phyloP scores from a whole-genome alignment of 306 rosid genomes.

The Sindora glabra region DNA sequence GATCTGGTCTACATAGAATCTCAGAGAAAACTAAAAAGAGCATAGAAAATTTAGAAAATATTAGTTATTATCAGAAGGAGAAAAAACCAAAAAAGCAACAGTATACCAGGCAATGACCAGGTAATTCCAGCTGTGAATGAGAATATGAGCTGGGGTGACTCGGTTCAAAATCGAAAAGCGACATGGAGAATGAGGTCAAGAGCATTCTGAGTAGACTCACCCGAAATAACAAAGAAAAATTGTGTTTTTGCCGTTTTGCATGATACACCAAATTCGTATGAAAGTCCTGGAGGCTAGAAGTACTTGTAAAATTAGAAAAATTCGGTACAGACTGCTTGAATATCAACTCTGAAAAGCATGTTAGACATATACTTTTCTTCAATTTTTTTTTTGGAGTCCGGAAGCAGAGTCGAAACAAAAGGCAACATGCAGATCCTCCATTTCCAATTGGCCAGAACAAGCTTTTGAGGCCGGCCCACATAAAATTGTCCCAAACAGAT shows the following conservation, averaged over 20 bases:
- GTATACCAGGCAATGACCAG: background rate
- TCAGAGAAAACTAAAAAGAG: constrained; percentile 8
- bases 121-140: background rate
- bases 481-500: background rate
- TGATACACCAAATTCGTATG: no score
- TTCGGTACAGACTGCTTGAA: no score
- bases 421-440: constrained; percentile 21
- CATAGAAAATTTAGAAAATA: constrained; percentile 17
- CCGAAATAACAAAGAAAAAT: background rate
- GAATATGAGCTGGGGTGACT: no score
- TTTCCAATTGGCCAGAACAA: background rate
- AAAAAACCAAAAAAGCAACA: constrained; percentile 7
- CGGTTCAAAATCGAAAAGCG: background rate
- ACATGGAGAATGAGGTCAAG: background rate
- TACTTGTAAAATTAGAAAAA: no score
- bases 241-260: background rate
- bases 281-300: no score
- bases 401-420: no score
- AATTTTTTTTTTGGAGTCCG: no score
- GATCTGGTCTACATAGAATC: constrained; percentile 54
- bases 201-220: background rate
- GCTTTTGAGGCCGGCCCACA: background rate
- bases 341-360: no score
- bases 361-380: no score
- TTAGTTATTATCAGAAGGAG: constrained; percentile 19